Base-by-base conservation (phyloP, 345 rosid species). In the Pistacia vera region DNA sequence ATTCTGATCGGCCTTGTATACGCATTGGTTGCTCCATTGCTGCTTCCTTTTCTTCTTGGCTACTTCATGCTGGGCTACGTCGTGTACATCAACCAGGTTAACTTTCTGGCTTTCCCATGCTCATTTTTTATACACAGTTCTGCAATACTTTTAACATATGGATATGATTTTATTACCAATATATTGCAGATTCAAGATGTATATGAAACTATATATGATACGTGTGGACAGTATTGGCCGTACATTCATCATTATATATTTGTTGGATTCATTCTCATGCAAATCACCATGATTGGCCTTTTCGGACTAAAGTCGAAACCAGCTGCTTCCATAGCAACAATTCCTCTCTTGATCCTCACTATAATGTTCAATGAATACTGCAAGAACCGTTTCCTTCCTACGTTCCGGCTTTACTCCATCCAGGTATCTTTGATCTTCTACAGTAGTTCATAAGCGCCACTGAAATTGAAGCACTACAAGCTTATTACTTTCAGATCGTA, bases 291-390 rank as follows among this genome's bases (percentile, higher is more conserved):
- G 98, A 90, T 95, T 54, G 98, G 99, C 55, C 90, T 92, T 70
- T 95, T 95, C 36, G 92, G 98, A 16, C 88, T 95, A 70, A 95
- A 95, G 85, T 86, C 93, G n/a, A 95, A 92, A 78, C 96, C 99
- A 9, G 85, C 90, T 63, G 96, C 97, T 75, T 86, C 98, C 49
- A 82, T 93, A 49, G 89, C 94, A 73, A 83, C 98, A 22, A 67
- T 95, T 66, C 98, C 95, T 36, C 92, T 95, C 52, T 70, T 95
- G 62, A 20, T 90, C 78, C 77, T 91, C 74, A 90, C 98, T 46
- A 70, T 92, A 63, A 71, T 85, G 80, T 95, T 92, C 89, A 89
- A 93, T 11, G 95, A 91, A 78, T 93, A 95, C 86, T 95, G 97
- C 90, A 92, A 92, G 88, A 86, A 84, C 75, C 91, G 92, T 3